Evolutionary conservation across 192 early-diverging fungal species (phyloP), one percentile per base, ranked within the genome.

Genomic region (Haplosporangium gracile): DNA sequence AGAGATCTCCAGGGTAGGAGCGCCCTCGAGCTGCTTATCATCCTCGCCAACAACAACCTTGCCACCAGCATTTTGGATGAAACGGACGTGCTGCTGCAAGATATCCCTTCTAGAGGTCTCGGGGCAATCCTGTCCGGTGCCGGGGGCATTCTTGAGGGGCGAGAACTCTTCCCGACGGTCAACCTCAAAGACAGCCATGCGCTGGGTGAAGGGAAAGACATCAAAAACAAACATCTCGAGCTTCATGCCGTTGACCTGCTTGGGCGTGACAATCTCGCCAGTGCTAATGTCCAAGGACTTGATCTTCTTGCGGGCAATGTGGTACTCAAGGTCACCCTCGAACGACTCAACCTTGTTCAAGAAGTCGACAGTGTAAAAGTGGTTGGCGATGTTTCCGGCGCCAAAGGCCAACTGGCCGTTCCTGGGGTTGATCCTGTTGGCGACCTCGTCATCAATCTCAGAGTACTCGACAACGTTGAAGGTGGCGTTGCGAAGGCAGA

Each of bases 141-240:
- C 97, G 9, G 98, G 97, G 13, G 97, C 98, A 83, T 99, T 99
- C 93, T 99, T 99, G 70, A 99, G 89, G 26, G 98, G 98, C 26
- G 96, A 97, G 82, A 99, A 99, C 91, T 99, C 98, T 72, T 99
- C 98, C 45, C 92, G 93, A 71, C 98, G 95, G 70, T 95, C 94
- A 51, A 95, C 95, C 86, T 99, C 97, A 57, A 99, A 92, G 45
- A 99, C 97, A 40, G 98, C 97, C 92, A 99, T 92, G 53, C 90
- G 80, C 76, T 98, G 88, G 38, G 95, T 94, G 81, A 94, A 97
- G 36, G 98, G 98, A 89, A 99, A 97, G 16, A 99, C 98, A 88
- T 99, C 98, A 95, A 99, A 99, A 60, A 99, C 98, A 90, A 99
- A 99, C 82, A 97, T 93, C 91, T 99, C 98, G 20, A 99, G 93